phyloP scores from a whole-genome alignment of 768 basidiomycete species.

The Kwoniella sp. region DNA sequence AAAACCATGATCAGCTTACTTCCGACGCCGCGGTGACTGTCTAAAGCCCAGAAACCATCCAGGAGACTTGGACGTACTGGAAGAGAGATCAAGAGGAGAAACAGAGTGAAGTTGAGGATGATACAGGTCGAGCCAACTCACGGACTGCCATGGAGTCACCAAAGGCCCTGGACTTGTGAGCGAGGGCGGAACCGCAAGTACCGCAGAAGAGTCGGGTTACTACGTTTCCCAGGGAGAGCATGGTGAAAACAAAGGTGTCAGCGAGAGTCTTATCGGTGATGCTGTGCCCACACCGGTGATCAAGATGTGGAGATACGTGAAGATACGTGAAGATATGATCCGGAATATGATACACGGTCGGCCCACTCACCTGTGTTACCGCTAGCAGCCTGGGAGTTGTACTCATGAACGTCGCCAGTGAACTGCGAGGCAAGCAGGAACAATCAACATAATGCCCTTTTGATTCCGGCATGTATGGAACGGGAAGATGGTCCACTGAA shows the following conservation, averaged over 20 bases:
- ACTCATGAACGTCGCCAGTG: conserved; percentile 33
- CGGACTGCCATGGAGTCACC: conserved; percentile 41
- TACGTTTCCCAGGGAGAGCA: background rate
- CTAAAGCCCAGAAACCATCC: too few species aligned
- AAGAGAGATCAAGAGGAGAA: too few species aligned
- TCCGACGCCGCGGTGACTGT: too few species aligned
- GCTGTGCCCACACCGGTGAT: too few species aligned
- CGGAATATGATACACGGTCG: background rate
- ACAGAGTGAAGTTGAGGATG: background rate
- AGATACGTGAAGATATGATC: too few species aligned
- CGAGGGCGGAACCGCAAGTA: conserved; percentile 38
- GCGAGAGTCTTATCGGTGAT: too few species aligned
- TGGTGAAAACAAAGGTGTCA: too few species aligned
- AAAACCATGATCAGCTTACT: too few species aligned
- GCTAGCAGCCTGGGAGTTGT: conserved; percentile 33
- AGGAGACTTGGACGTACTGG: too few species aligned
- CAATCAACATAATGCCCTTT: background rate
- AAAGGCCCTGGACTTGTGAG: conserved; percentile 41
- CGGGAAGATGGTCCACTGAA: too few species aligned
- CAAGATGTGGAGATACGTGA: too few species aligned
- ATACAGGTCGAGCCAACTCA: conserved; percentile 13
- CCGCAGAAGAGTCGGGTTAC: conserved; percentile 41
- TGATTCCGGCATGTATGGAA: too few species aligned
- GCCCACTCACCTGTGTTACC: conserved; percentile 42
- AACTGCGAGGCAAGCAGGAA: conserved; percentile 15